These are phyloP conservation scores for Trapa incisa DNA, from an alignment of 345 rosid genomes.

Conservation along the genomic window DNA sequence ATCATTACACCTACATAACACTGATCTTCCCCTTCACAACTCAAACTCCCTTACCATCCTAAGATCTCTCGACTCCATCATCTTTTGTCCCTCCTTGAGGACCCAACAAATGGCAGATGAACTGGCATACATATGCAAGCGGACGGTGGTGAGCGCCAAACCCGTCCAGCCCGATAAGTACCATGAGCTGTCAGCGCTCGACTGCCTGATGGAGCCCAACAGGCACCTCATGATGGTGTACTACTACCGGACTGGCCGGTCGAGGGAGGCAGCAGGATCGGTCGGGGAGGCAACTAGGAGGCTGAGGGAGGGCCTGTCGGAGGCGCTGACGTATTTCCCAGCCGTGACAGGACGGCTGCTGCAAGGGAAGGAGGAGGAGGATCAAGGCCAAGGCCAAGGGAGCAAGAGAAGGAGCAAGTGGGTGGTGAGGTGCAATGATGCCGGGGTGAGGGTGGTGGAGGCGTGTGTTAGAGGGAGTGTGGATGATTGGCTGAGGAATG, in stretches of 20 bases:
- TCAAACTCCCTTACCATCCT: neutral
- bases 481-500: conserved; percentile 42
- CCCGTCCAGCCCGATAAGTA: conserved; percentile 30
- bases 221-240: conserved; percentile 37
- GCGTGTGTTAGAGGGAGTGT: conserved; percentile 42
- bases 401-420: conserved; percentile 16
- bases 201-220: conserved; percentile 48
- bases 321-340: conserved; percentile 36
- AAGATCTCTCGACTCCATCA: neutral
- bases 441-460: conserved; percentile 56
- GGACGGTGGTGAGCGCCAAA: conserved; percentile 59
- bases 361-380: conserved; percentile 6
- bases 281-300: conserved; percentile 30
- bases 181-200: conserved; percentile 40
- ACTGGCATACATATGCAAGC: conserved; percentile 33
- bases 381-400: neutral
- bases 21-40: neutral
- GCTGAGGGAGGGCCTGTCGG: conserved; percentile 40
- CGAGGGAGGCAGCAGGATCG: conserved; percentile 1
- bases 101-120: conserved; percentile 15
- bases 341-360: conserved; percentile 41
- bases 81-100: neutral
- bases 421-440: conserved; percentile 67
- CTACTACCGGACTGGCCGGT: conserved; percentile 28
- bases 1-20: neutral